phyloP scores from a whole-genome alignment of 2,329 filamentous ascomycete genomes.

The Alternaria alternata region DNA sequence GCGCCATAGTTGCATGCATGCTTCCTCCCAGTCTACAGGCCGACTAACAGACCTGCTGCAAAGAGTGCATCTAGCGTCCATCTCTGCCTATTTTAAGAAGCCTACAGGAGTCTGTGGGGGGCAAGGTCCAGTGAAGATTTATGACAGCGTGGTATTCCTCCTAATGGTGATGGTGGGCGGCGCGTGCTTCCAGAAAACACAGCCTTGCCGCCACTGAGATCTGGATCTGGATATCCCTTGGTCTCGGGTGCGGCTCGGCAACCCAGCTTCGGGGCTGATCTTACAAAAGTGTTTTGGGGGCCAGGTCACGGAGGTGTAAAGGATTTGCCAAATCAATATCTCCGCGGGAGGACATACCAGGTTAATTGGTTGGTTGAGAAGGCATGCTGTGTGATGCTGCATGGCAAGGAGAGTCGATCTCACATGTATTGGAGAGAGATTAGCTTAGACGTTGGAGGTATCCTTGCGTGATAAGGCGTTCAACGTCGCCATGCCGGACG shows the following conservation, averaged over 20 bases:
- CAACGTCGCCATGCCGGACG: slow-evolving; percentile 93
- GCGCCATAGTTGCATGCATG: slow-evolving; percentile 1
- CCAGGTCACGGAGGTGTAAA: background rate
- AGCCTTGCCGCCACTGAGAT: background rate
- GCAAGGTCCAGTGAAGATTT: background rate
- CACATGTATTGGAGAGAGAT: slow-evolving; percentile 41
- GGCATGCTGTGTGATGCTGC: background rate
- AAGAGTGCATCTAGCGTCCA: background rate
- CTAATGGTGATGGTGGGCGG: background rate
- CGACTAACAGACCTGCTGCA: background rate
- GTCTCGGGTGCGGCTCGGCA: slow-evolving; percentile 1
- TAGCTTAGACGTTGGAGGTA: slow-evolving; percentile 90
- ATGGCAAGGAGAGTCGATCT: background rate
- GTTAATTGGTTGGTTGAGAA: background rate
- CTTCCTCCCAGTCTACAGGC: background rate
- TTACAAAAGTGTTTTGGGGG: background rate
- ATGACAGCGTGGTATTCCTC: background rate
- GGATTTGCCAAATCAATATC: background rate
- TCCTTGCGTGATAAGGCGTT: slow-evolving; percentile 90
- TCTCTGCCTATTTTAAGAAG: slow-evolving; percentile 3
- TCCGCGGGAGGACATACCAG: background rate
- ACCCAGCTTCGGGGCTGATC: slow-evolving; percentile 2
- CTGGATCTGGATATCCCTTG: slow-evolving; percentile 12
- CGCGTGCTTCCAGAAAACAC: slow-evolving; percentile 1
- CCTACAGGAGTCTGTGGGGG: background rate